Percentiles rank a stretch among this genome's conserved stretches.
These are phyloP conservation scores for Zizania latifolia DNA, from an alignment of 176 grass and related monocot genomes.

Conservation along the genomic window DNA sequence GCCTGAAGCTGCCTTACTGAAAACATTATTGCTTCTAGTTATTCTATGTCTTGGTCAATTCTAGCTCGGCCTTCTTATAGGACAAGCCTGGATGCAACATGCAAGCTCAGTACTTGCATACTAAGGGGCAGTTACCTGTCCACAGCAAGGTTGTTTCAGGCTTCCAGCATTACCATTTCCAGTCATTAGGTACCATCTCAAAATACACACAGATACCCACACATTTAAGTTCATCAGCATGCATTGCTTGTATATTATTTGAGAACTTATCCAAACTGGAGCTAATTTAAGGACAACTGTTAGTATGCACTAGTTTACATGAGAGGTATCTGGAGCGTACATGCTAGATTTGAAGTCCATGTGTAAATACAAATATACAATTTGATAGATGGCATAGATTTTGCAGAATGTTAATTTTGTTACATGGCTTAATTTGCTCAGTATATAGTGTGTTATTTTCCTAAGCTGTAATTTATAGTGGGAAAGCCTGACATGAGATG, in stretches of 20 bases:
- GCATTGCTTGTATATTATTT: not conserved
- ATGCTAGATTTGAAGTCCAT: not conserved
- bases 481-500: slow-evolving; percentile 22
- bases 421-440: not conserved
- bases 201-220: slow-evolving; percentile 5
- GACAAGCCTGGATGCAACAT: slow-evolving; percentile 39
- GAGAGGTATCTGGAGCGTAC: not conserved
- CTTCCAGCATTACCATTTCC: slow-evolving; percentile 33
- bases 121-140: slow-evolving; percentile 69
- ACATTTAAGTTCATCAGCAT: not conserved
- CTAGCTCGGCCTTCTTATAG: slow-evolving; percentile 30
- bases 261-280: not conserved
- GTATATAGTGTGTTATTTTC: not conserved
- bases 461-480: not conserved
- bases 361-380: not conserved
- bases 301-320: slow-evolving; percentile 6
- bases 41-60: slow-evolving; percentile 51
- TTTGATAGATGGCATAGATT: not conserved
- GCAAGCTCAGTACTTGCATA: slow-evolving; percentile 33
- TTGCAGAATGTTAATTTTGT: not conserved
- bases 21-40: slow-evolving; percentile 36
- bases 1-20: slow-evolving; percentile 29
- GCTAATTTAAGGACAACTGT: not conserved
- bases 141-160: slow-evolving; percentile 43
- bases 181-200: slow-evolving; percentile 15